Conservation (phyloP, 2,329 filamentous ascomycete genomes). For the Aureobasidium sp. region DNA sequence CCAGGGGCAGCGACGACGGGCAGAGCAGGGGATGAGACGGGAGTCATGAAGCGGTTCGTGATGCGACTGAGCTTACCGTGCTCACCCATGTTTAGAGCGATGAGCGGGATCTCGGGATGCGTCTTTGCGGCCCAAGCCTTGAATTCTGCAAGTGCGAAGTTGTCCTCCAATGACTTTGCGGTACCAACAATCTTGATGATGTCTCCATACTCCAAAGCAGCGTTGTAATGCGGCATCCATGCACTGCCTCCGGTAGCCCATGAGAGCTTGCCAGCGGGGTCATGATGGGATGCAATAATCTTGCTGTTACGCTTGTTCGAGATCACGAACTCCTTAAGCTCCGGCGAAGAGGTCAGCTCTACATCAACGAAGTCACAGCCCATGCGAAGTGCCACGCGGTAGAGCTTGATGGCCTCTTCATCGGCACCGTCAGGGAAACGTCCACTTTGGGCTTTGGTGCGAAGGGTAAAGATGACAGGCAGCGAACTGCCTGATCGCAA, state of each 20-base stretch:
- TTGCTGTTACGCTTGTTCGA: slow-evolving; percentile 60
- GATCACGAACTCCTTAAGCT: slow-evolving; percentile 54
- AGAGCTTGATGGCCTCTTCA: slow-evolving; percentile 61
- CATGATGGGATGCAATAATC: slow-evolving; percentile 94
- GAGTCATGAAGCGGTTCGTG: slow-evolving; percentile 87
- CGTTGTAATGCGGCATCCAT: slow-evolving; percentile 87
- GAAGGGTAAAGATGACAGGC: slow-evolving; percentile 87
- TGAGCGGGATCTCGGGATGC: slow-evolving; percentile 69
- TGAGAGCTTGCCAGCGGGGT: slow-evolving; percentile 68
- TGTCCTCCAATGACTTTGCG: slow-evolving; percentile 71
- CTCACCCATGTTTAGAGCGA: slow-evolving; percentile 92
- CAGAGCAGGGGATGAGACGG: slow-evolving; percentile 82
- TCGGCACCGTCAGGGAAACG: slow-evolving; percentile 72
- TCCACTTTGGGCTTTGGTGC: slow-evolving; percentile 80
- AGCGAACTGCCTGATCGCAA: slow-evolving; percentile 65
- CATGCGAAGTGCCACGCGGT: slow-evolving; percentile 69
- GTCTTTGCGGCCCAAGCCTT: slow-evolving; percentile 65
- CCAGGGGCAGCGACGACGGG: slow-evolving; percentile 91
- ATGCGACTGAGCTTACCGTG: slow-evolving; percentile 84
- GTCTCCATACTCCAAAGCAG: slow-evolving; percentile 81
- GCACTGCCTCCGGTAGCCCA: slow-evolving; percentile 67
- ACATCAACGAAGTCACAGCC: slow-evolving; percentile 90
- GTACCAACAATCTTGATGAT: slow-evolving; percentile 90
- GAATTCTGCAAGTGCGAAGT: slow-evolving; percentile 78
- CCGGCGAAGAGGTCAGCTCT: slow-evolving; percentile 76